A percentile compares a stretch with the other conserved stretches of the same genome.
Conservation (phyloP, 352 stramenopile genomes). For the Phytophthora europaea region DNA sequence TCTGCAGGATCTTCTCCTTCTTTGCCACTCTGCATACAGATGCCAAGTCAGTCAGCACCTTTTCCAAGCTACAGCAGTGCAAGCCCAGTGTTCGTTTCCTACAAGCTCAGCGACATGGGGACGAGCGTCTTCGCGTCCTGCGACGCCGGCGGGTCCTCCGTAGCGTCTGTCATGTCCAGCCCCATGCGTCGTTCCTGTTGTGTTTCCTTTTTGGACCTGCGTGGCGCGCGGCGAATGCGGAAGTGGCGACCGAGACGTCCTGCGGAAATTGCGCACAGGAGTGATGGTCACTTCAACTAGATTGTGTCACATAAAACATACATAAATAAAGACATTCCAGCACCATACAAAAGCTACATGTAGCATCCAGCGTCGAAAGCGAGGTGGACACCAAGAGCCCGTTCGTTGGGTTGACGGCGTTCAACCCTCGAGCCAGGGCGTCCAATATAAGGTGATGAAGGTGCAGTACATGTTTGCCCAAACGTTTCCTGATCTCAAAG, state of each 20-base stretch:
- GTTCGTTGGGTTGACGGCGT: too few relatives aligned
- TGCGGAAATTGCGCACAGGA: constrained; percentile 1
- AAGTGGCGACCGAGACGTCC: constrained; percentile 14
- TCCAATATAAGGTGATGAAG: too few relatives aligned
- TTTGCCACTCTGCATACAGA: constrained; percentile 46
- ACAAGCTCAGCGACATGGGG: constrained; percentile 46
- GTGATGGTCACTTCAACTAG: constrained; percentile 2
- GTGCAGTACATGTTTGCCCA: too few relatives aligned
- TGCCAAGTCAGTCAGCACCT: background rate
- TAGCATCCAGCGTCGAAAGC: too few relatives aligned
- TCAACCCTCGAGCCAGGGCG: too few relatives aligned
- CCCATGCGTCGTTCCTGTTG: constrained; percentile 6
- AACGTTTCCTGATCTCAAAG: too few relatives aligned
- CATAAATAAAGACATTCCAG: background rate
- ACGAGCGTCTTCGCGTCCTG: constrained; percentile 37
- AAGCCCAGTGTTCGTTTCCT: background rate
- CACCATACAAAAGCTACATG: background rate
- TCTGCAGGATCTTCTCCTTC: constrained; percentile 54
- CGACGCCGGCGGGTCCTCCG: constrained; percentile 14
- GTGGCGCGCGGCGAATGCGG: constrained; percentile 26
- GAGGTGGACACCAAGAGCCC: too few relatives aligned
- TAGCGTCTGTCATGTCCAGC: background rate
- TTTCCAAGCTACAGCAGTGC: background rate
- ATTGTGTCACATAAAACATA: background rate
- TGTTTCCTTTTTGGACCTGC: background rate